Percentiles rank a stretch among this genome's conserved stretches.
phyloP scores from a whole-genome alignment of 179 eudicot species.

The Silene noctiflora region DNA sequence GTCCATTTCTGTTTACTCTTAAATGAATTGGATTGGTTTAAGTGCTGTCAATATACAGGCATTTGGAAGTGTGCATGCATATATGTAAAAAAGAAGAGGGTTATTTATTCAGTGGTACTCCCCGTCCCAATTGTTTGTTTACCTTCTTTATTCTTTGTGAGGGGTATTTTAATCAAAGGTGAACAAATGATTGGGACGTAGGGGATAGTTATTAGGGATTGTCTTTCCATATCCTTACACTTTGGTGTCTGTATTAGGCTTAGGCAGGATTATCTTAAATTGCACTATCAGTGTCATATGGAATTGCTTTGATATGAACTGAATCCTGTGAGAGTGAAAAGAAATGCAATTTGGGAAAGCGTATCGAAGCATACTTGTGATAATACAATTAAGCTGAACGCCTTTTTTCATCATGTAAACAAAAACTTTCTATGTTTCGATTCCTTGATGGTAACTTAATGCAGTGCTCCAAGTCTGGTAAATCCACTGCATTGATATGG shows the following conservation, averaged over 20 bases:
- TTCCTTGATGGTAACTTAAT: conserved; percentile 21
- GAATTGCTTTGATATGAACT: not conserved
- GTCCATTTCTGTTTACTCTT: not conserved
- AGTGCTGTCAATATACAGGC: not conserved
- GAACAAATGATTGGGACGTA: too few species aligned
- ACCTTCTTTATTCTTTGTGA: too few species aligned
- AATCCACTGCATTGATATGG: conserved; percentile 84
- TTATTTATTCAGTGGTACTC: not conserved
- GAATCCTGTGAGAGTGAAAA: not conserved
- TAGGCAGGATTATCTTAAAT: not conserved
- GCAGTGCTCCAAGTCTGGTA: conserved; percentile 69
- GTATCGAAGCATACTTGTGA: not conserved
- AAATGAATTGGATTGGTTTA: not conserved
- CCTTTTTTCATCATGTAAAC: not conserved
- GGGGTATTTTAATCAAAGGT: too few species aligned
- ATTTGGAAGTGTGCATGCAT: not conserved
- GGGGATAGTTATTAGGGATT: not conserved
- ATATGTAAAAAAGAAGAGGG: not conserved
- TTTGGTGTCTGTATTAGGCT: not conserved
- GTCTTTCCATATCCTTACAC: not conserved
- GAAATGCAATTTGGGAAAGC: not conserved
- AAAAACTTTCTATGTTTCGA: not conserved
- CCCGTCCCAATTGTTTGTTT: not conserved
- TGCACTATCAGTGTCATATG: not conserved
- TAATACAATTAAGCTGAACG: not conserved